phyloP scores from a whole-genome alignment of 2,329 filamentous ascomycete species.

The Pseudocercospora vitis region DNA sequence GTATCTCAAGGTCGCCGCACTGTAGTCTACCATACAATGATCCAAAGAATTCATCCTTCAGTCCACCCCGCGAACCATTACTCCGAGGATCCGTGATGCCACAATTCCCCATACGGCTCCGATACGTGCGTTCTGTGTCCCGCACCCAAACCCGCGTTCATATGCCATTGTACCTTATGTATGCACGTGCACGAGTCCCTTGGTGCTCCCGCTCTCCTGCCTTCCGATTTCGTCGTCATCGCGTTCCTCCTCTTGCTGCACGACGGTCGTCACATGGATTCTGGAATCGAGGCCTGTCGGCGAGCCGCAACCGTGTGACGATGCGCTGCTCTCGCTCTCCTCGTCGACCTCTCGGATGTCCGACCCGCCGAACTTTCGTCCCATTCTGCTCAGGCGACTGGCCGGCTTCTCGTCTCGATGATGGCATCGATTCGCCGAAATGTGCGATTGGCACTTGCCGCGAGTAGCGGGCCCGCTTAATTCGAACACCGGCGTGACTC shows the following conservation, averaged over 20 bases:
- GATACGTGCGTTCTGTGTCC: constrained; percentile 2
- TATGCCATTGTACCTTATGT: constrained; percentile 1
- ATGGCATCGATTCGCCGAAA: constrained; percentile 18
- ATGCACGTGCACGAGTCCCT: constrained; percentile 10
- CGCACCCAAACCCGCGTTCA: not conserved
- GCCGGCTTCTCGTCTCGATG: constrained; percentile 6
- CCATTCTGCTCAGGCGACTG: not conserved
- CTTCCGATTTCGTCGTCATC: constrained; percentile 9
- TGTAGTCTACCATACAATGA: too few relatives aligned
- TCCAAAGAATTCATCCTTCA: too few relatives aligned
- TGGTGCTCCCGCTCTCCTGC: constrained; percentile 21
- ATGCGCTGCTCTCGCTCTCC: constrained; percentile 9
- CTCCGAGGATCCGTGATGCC: not conserved
- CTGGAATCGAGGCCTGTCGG: constrained; percentile 6
- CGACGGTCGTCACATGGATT: constrained; percentile 24
- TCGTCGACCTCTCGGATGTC: constrained; percentile 17
- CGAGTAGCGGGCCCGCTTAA: constrained; percentile 14
- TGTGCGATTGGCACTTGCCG: constrained; percentile 13
- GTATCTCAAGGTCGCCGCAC: not conserved
- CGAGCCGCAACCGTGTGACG: constrained; percentile 1
- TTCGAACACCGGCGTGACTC: constrained; percentile 11
- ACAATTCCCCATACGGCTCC: not conserved
- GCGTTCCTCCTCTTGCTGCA: constrained; percentile 24
- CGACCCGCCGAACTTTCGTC: constrained; percentile 5
- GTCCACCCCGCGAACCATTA: too few relatives aligned